These are phyloP conservation scores for Microdochium paspali DNA, from an alignment of 2,329 filamentous ascomycete genomes.

Conservation along the genomic window DNA sequence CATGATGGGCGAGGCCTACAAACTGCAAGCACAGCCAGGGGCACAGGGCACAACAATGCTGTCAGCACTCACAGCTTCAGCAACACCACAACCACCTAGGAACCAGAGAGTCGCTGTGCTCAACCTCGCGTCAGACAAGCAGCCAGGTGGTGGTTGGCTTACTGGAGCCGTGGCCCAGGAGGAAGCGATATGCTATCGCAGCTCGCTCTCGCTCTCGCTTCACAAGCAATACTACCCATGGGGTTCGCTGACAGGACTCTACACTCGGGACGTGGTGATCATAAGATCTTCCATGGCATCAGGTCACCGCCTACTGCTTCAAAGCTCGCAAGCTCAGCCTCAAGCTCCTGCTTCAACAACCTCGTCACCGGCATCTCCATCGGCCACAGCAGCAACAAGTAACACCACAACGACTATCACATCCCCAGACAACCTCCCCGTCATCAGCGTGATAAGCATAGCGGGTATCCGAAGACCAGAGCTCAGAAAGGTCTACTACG, in stretches of 20 bases:
- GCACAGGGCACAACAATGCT: no score
- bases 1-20: constrained; percentile 17
- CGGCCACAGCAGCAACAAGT: background rate
- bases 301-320: constrained; percentile 14
- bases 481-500: background rate
- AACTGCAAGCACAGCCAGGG: no score
- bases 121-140: constrained; percentile 44
- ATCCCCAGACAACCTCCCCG: background rate
- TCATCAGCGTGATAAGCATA: background rate
- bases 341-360: background rate
- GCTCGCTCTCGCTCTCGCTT: constrained; percentile 30
- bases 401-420: background rate
- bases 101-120: constrained; percentile 35
- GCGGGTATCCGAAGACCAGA: background rate
- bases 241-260: constrained; percentile 12
- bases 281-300: constrained; percentile 13
- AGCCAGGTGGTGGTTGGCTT: constrained; percentile 43
- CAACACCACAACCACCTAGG: constrained; percentile 7
- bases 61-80: no score
- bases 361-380: background rate
- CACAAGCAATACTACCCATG: constrained; percentile 13
- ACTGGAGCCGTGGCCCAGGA: constrained; percentile 46
- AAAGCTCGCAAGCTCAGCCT: constrained; percentile 1
- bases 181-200: constrained; percentile 50
- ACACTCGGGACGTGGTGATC: constrained; percentile 21